A percentile compares a stretch with the other conserved stretches of the same genome.
Evolutionary conservation across 148 eudicot genomes (phyloP).

Genomic region (Arbutus unedo): DNA sequence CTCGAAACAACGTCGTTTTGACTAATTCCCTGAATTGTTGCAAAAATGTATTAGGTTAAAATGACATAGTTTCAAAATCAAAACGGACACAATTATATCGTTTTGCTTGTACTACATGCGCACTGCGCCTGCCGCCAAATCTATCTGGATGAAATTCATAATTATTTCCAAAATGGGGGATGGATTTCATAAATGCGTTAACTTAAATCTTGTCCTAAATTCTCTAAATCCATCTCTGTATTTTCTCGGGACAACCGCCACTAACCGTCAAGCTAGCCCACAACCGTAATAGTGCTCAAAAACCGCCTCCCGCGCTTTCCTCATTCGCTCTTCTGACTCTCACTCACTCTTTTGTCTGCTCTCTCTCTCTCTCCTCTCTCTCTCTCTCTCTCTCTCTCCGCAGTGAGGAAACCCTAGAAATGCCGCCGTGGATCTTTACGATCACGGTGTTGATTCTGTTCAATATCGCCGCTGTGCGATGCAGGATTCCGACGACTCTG

Average conservation of each 20-base stretch:
- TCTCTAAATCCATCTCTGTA: background rate
- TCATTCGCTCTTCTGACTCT: background rate
- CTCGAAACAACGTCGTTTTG: too few relatives aligned
- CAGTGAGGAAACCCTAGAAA: slow-evolving; percentile 13
- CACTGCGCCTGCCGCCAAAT: too few relatives aligned
- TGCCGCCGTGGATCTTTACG: background rate
- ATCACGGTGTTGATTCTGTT: slow-evolving; percentile 8
- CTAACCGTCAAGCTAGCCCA: background rate
- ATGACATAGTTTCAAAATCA: too few relatives aligned
- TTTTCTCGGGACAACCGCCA: background rate
- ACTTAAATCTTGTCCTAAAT: too few relatives aligned
- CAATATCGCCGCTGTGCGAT: slow-evolving; percentile 14
- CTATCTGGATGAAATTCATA: too few relatives aligned
- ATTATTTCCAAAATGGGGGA: too few relatives aligned
- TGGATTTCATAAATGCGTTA: too few relatives aligned
- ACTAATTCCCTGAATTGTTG: too few relatives aligned
- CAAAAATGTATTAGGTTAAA: too few relatives aligned
- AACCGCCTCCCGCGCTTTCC: background rate
- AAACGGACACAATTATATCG: too few relatives aligned
- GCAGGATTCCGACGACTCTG: slow-evolving; percentile 63
- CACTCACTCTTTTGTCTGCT: too few relatives aligned
- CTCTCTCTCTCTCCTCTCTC: background rate
- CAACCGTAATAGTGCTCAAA: background rate
- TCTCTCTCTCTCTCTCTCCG: background rate
- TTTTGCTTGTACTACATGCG: too few relatives aligned